These are phyloP conservation scores for Mortierella sp. DNA, from an alignment of 371 early-diverging fungal species.

Conservation along the genomic window DNA sequence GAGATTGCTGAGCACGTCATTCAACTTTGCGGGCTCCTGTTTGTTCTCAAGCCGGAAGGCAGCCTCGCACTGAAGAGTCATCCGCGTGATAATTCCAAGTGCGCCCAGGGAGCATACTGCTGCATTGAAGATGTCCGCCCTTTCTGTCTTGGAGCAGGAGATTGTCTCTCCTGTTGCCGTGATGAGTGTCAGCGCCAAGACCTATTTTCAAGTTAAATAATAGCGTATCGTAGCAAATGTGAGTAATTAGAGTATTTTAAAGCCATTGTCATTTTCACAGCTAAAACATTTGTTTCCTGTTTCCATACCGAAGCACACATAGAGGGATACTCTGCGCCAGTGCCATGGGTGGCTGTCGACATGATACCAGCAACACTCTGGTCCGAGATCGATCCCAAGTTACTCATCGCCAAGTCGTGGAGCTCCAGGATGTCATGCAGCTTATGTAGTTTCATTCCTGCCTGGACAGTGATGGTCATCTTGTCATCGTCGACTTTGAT, in stretches of 20 bases:
- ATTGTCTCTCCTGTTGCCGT: conserved; percentile 69
- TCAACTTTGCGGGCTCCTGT: conserved; percentile 76
- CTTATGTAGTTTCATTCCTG: conserved; percentile 78
- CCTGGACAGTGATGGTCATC: conserved; percentile 75
- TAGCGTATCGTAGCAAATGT: no score
- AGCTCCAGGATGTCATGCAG: conserved; percentile 73
- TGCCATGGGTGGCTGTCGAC: conserved; percentile 88
- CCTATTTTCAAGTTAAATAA: conserved; percentile 45
- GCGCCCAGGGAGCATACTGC: conserved; percentile 84
- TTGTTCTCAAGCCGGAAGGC: conserved; percentile 78
- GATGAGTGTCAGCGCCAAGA: conserved; percentile 72
- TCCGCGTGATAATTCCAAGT: conserved; percentile 81
- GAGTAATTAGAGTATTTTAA: background rate
- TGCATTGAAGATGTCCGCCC: conserved; percentile 75
- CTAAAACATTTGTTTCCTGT: no score
- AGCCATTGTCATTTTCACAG: background rate
- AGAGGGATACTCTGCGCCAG: conserved; percentile 80
- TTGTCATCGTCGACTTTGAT: conserved; percentile 66
- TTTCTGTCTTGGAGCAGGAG: conserved; percentile 63
- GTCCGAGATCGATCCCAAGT: conserved; percentile 88
- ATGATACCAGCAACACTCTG: conserved; percentile 86
- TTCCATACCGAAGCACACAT: conserved; percentile 74
- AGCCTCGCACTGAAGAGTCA: conserved; percentile 81
- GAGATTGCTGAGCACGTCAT: conserved; percentile 71
- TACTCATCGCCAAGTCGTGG: conserved; percentile 78